phyloP scores from a whole-genome alignment of 2,329 filamentous ascomycete species.

The Pseudogymnoascus destructans region DNA sequence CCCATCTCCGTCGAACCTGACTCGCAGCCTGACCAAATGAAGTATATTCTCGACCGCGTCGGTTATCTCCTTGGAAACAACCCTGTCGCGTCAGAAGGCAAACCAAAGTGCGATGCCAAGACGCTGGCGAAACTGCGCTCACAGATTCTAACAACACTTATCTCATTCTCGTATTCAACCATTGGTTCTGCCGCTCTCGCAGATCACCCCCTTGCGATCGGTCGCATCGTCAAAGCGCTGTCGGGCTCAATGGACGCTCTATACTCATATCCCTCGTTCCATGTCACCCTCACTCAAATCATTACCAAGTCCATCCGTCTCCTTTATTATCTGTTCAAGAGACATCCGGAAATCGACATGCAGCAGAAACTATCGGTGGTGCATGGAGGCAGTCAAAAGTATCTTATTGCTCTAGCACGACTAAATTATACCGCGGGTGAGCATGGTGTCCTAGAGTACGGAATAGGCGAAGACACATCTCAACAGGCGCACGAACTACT shows the following conservation, averaged over 20 bases:
- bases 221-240: slow-evolving; percentile 60
- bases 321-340: slow-evolving; percentile 44
- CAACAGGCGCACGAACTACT: slow-evolving; percentile 73
- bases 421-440: slow-evolving; percentile 68
- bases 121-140: slow-evolving; percentile 22
- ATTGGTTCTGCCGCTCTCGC: slow-evolving; percentile 55
- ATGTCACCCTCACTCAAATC: slow-evolving; percentile 27
- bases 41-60: slow-evolving; percentile 27
- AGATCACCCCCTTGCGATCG: slow-evolving; percentile 54
- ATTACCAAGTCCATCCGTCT: slow-evolving; percentile 49
- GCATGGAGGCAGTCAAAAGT: slow-evolving; percentile 65
- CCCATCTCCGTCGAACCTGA: slow-evolving; percentile 40
- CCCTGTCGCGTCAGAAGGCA: slow-evolving; percentile 24
- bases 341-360: slow-evolving; percentile 54
- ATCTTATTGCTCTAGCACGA: slow-evolving; percentile 65
- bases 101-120: slow-evolving; percentile 18
- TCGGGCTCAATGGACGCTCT: slow-evolving; percentile 56
- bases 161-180: slow-evolving; percentile 47
- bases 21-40: slow-evolving; percentile 30
- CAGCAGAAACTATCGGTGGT: slow-evolving; percentile 57
- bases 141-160: slow-evolving; percentile 37
- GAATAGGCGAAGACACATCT: slow-evolving; percentile 63
- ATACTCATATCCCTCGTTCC: slow-evolving; percentile 34
- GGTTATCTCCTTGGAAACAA: slow-evolving; percentile 33
- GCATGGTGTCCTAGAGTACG: slow-evolving; percentile 61